A percentile compares a stretch with the other conserved stretches of the same genome.
phyloP scores from a whole-genome alignment of 2,329 filamentous ascomycete genomes.

The Ophiocordyceps australis region DNA sequence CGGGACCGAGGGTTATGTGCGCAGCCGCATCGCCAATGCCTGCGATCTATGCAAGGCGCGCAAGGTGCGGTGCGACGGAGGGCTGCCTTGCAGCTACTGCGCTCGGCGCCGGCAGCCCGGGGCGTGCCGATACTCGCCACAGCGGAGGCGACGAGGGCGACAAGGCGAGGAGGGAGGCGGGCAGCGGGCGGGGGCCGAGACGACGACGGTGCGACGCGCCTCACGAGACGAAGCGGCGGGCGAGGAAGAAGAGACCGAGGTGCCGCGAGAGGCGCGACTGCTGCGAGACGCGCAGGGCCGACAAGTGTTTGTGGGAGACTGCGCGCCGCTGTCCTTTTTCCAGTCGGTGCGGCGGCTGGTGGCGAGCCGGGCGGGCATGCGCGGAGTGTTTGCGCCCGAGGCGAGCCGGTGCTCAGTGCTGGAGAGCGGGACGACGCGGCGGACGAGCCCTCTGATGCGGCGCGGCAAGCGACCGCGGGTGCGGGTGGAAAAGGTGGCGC shows the following conservation, averaged over 20 bases:
- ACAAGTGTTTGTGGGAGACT: constrained; percentile 36
- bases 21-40: constrained; percentile 28
- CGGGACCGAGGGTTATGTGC: neutral
- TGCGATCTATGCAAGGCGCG: constrained; percentile 35
- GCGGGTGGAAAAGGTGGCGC: constrained; percentile 7
- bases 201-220: neutral
- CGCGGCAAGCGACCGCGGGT: constrained; percentile 8
- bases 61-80: constrained; percentile 37
- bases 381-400: constrained; percentile 29
- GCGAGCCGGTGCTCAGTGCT: constrained; percentile 29
- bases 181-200: constrained; percentile 1
- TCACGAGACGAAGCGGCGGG: constrained; percentile 2
- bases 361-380: constrained; percentile 24
- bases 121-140: constrained; percentile 28
- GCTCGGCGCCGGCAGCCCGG: constrained; percentile 21
- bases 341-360: constrained; percentile 34
- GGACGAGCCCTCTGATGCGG: constrained; percentile 1
- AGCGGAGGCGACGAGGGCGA: constrained; percentile 14
- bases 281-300: constrained; percentile 33
- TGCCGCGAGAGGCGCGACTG: constrained; percentile 32
- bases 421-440: constrained; percentile 19
- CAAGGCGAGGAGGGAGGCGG: neutral
- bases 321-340: constrained; percentile 35
- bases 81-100: constrained; percentile 33
- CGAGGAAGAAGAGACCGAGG: constrained; percentile 33